Conservation (phyloP, 2,329 filamentous ascomycete genomes). For the Hypoxylon sp. region DNA sequence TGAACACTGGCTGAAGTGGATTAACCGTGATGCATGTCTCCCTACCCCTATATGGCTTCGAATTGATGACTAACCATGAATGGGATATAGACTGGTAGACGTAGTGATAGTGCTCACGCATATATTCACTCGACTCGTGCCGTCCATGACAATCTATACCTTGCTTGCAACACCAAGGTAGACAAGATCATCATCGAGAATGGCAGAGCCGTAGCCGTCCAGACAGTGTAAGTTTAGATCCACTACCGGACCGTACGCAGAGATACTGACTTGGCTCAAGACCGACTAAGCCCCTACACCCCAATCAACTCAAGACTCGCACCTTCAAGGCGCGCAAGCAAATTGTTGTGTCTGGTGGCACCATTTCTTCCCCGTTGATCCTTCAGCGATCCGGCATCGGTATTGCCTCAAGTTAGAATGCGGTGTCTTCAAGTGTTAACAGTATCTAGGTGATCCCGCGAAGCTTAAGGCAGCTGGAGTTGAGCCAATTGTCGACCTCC, state of each 20-base stretch:
- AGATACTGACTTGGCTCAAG: slow-evolving; percentile 44
- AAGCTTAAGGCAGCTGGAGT: slow-evolving; percentile 79
- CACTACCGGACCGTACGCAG: no score
- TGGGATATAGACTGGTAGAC: slow-evolving; percentile 72
- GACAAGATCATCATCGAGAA: slow-evolving; percentile 83
- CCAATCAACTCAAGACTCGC: slow-evolving; percentile 64
- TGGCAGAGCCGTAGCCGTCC: slow-evolving; percentile 79
- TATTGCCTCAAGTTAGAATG: slow-evolving; percentile 28
- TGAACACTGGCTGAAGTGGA: slow-evolving; percentile 90
- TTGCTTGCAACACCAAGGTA: slow-evolving; percentile 82
- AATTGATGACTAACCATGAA: slow-evolving; percentile 13
- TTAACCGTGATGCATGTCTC: slow-evolving; percentile 73
- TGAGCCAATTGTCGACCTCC: slow-evolving; percentile 78
- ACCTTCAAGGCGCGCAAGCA: slow-evolving; percentile 80
- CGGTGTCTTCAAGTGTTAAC: slow-evolving; percentile 19
- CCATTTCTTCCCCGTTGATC: slow-evolving; percentile 80
- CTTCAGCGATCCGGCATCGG: slow-evolving; percentile 82
- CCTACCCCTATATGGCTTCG: slow-evolving; percentile 5
- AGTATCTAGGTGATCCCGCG: slow-evolving; percentile 69
- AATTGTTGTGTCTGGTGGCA: slow-evolving; percentile 80
- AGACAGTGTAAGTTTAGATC: slow-evolving; percentile 68
- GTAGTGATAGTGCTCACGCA: slow-evolving; percentile 82
- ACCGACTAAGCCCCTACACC: slow-evolving; percentile 76
- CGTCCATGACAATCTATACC: slow-evolving; percentile 78
- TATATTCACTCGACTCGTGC: slow-evolving; percentile 84